These are phyloP conservation scores for Dacryopinax spathularia DNA, from an alignment of 768 basidiomycete genomes.

Conservation along the genomic window DNA sequence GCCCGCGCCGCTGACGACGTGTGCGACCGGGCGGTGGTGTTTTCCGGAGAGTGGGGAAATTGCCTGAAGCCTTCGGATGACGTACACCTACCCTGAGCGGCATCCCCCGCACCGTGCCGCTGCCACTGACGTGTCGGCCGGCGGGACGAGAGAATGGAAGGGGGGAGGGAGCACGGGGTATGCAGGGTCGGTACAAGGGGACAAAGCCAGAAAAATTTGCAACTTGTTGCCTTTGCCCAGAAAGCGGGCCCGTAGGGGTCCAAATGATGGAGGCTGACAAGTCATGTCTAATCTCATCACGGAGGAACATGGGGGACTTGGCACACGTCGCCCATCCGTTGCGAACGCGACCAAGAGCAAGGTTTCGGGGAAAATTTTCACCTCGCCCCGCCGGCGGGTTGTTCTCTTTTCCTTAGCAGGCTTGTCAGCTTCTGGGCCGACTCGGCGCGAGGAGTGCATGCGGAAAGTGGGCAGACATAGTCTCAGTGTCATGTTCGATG, in stretches of 20 bases:
- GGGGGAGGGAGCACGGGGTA: too few species aligned
- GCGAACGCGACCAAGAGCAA: not conserved
- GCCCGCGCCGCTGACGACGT: not conserved
- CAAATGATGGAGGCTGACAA: not conserved
- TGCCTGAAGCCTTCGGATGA: too few species aligned
- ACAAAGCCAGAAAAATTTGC: not conserved
- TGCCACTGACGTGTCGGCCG: too few species aligned
- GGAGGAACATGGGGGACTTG: not conserved
- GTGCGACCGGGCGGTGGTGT: not conserved
- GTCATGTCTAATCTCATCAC: not conserved
- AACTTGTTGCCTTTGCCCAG: not conserved
- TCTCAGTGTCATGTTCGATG: not conserved
- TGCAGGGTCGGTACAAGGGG: too few species aligned
- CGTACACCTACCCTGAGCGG: too few species aligned
- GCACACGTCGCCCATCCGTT: too few species aligned
- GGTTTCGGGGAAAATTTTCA: conserved; percentile 3
- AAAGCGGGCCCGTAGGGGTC: not conserved
- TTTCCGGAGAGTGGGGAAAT: too few species aligned
- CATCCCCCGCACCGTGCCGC: too few species aligned
- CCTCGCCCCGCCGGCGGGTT: not conserved
- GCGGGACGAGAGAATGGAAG: too few species aligned
- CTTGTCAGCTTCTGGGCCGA: not conserved
- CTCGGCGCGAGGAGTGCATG: not conserved
- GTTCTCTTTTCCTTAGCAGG: not conserved
- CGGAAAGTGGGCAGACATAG: not conserved